Evolutionary conservation across 306 rosid genomes (phyloP).

Genomic region (Fagus crenata): DNA sequence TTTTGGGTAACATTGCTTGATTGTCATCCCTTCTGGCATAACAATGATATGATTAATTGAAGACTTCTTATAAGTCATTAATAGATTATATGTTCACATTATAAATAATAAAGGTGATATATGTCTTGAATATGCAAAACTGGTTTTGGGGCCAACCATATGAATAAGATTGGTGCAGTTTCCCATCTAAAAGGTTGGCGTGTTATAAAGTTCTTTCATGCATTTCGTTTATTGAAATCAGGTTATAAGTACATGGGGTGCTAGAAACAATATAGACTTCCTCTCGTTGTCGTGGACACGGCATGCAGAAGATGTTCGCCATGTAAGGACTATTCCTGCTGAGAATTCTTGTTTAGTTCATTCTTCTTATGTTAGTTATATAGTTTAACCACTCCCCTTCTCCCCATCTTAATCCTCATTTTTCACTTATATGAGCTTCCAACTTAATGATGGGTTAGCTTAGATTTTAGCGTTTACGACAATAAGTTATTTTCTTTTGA

Average conservation of each 20-base stretch:
- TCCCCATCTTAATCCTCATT: not conserved
- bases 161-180: not conserved
- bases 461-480: not conserved
- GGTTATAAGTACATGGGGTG: conserved; percentile 94
- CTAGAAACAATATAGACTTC: conserved; percentile 77
- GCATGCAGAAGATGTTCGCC: conserved; percentile 84
- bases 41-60: not conserved
- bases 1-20: conserved; percentile 2
- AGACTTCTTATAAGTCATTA: not conserved
- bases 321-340: conserved; percentile 45
- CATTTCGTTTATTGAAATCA: conserved; percentile 23
- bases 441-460: not conserved
- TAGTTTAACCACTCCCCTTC: not conserved
- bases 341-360: conserved; percentile 12
- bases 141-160: conserved; percentile 1
- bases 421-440: not conserved
- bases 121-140: not conserved
- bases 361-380: conserved; percentile 6
- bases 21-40: not conserved
- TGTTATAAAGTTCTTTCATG: not conserved
- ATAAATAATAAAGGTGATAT: not conserved
- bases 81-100: not conserved
- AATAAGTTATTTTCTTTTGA: conserved; percentile 12
- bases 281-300: conserved; percentile 82
- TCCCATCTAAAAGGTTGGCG: not conserved